These are phyloP conservation scores for Biscutella laevigata DNA, from an alignment of 441 rosid genomes.

Conservation along the genomic window DNA sequence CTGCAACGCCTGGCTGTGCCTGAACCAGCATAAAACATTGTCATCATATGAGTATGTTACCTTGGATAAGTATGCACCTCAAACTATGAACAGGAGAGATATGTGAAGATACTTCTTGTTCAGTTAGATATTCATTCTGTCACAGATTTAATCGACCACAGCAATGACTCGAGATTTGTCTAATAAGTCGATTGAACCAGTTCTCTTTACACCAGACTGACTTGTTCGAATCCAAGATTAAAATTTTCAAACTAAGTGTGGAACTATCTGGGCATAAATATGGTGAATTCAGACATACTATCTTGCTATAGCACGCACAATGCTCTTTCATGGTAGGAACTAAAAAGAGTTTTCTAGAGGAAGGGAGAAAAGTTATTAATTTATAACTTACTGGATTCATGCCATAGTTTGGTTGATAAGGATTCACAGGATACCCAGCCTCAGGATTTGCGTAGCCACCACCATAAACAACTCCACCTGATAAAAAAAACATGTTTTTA, in stretches of 20 bases:
- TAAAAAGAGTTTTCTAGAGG: neutral
- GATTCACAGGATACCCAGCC: slow-evolving; percentile 54
- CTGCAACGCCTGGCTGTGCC: slow-evolving; percentile 57
- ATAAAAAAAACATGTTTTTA: neutral
- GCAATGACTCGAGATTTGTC: neutral
- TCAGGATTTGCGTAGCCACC: slow-evolving; percentile 56
- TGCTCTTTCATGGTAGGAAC: neutral
- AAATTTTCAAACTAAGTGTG: neutral
- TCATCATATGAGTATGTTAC: neutral
- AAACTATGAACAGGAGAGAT: neutral
- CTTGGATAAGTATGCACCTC: neutral
- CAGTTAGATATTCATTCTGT: neutral
- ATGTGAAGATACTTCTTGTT: neutral
- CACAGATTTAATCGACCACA: neutral
- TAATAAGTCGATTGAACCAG: neutral
- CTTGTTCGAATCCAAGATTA: slow-evolving; percentile 5
- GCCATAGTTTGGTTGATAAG: slow-evolving; percentile 60
- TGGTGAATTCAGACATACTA: neutral
- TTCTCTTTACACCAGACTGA: slow-evolving; percentile 3
- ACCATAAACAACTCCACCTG: slow-evolving; percentile 49
- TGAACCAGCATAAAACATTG: slow-evolving; percentile 26
- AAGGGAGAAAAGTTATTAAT: neutral
- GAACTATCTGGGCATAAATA: neutral
- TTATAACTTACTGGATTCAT: slow-evolving; percentile 65
- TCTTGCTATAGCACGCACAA: neutral